Conservation (phyloP, 768 basidiomycete genomes). For the Russula brevipes region DNA sequence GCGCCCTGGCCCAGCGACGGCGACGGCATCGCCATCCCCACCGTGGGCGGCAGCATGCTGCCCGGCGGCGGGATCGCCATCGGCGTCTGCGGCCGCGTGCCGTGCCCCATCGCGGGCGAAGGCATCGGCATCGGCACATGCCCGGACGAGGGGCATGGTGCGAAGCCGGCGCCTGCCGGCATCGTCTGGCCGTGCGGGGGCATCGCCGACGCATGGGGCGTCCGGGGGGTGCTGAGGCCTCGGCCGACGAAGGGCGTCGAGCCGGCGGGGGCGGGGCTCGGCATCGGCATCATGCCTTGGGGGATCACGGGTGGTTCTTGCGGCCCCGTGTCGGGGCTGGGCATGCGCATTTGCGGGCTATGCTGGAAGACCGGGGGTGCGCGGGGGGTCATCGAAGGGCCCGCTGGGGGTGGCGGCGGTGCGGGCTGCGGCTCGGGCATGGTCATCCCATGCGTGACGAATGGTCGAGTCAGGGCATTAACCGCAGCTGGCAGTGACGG, state of each 20-base stretch:
- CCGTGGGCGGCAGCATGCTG: not conserved
- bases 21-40: not conserved
- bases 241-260: conserved; percentile 14
- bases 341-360: conserved; percentile 15
- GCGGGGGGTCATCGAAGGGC: not conserved
- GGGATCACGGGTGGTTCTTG: conserved; percentile 4
- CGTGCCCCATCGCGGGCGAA: not conserved
- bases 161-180: no score
- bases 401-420: not conserved
- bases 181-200: not conserved
- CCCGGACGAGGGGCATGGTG: not conserved
- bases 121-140: conserved; percentile 13
- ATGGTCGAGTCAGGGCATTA: not conserved
- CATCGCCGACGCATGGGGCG: not conserved
- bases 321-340: not conserved
- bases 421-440: no score
- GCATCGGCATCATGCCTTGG: conserved; percentile 11
- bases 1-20: conserved; percentile 14
- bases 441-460: no score
- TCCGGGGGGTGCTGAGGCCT: not conserved
- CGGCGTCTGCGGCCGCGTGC: not conserved
- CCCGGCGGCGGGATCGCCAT: conserved; percentile 14
- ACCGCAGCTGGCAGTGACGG: conserved; percentile 4
- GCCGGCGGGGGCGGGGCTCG: conserved; percentile 2
- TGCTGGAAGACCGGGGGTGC: not conserved